Evolutionary conservation across 129 eudicot genomes (phyloP), one percentile per base, ranked within the genome.

Genomic region (Escallonia rubra): DNA sequence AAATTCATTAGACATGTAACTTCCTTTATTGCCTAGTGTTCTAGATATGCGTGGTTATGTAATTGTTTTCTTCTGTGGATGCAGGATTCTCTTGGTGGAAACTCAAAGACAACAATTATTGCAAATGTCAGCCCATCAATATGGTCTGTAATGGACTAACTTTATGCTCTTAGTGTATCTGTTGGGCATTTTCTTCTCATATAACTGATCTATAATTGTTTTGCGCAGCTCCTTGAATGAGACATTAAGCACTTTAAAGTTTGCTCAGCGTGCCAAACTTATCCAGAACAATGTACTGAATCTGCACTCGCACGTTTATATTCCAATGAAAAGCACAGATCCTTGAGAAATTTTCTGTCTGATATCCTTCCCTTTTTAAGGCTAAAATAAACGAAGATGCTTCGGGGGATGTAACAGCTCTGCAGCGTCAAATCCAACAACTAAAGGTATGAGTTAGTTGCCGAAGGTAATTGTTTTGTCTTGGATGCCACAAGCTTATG

Each of bases 71-170:
- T 70, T 14, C 40, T 65, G 52, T 74, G 54, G 43, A 42, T 86
- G 78, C 82, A 90, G 97, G 97, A 90, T 87, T 90, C 97, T 70
- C 91, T 90, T 45, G 97, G 97, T 73, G 97, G 97, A 41, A 90
- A 90, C 70, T 90, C 97, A 64, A 90, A 90, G 76, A 90, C 97
- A 52, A 80, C 95, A 76, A 82, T 90, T 34, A 90, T 90, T 73
- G 97, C 97, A 63, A 90, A 87, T 68, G 87, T 90, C 79, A 90
- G 95, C 87, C 97, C 97, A 65, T 90, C 97, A 52, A 69, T 78
- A 57, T 80, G 97, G 97, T 90, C 52, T 23, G 90, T 74, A 50
- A 54, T 46, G 10, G 10, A 52, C 41, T 56, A 58, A 74, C 54
- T 63, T 44, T 65, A 58, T 49, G 43, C 10, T 57, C 47, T 44